Evolutionary conservation across 768 basidiomycete genomes (phyloP).

Genomic region (Rhizopogon rudus): DNA sequence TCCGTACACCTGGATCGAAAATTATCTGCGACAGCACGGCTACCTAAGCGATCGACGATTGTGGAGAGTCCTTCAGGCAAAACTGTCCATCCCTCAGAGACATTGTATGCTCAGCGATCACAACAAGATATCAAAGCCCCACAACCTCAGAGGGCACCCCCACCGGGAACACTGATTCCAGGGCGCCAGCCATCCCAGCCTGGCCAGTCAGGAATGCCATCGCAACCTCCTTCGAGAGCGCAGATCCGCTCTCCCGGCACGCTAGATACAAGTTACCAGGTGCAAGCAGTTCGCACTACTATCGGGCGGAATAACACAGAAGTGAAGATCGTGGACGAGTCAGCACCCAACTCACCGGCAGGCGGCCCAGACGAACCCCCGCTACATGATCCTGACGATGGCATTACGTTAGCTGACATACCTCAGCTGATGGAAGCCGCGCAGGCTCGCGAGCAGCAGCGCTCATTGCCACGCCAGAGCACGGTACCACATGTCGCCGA

Average conservation of each 20-base stretch:
- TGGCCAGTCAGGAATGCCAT: constrained; percentile 15
- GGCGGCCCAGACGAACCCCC: constrained; percentile 39
- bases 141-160: constrained; percentile 35
- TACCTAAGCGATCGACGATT: constrained; percentile 92
- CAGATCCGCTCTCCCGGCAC: constrained; percentile 36
- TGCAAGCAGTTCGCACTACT: constrained; percentile 53
- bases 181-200: constrained; percentile 31
- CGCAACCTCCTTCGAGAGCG: constrained; percentile 30
- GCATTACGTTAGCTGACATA: constrained; percentile 91
- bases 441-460: constrained; percentile 82
- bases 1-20: constrained; percentile 94
- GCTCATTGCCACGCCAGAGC: constrained; percentile 74
- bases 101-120: constrained; percentile 41
- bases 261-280: constrained; percentile 33
- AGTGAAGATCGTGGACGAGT: constrained; percentile 86
- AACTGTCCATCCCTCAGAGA: constrained; percentile 71
- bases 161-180: constrained; percentile 31
- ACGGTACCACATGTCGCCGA: constrained; percentile 83
- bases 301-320: constrained; percentile 79
- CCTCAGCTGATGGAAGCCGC: constrained; percentile 90
- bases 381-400: constrained; percentile 55
- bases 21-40: constrained; percentile 84
- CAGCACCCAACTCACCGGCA: constrained; percentile 66
- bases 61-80: constrained; percentile 92
- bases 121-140: constrained; percentile 36